phyloP scores from a whole-genome alignment of 208 protist species.

The Acanthamoeba triangularis region DNA sequence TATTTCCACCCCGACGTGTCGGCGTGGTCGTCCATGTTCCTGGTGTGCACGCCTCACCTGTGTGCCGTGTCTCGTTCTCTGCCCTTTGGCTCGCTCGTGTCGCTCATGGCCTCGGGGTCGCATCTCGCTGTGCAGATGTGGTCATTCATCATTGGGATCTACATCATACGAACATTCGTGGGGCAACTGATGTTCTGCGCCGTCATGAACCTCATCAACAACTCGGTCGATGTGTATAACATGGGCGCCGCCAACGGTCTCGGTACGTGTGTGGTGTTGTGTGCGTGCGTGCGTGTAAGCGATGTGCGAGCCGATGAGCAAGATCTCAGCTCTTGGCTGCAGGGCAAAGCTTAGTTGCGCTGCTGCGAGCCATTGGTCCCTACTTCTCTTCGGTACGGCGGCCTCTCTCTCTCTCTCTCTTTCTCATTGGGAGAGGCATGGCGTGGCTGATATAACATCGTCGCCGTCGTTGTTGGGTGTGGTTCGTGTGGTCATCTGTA shows the following conservation, averaged over 20 bases:
- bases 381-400: conserved; percentile 27
- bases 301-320: too few relatives aligned
- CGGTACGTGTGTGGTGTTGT: not conserved
- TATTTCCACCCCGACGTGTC: conserved; percentile 9
- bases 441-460: not conserved
- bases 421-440: too few relatives aligned
- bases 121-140: not conserved
- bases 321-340: not conserved
- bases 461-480: not conserved
- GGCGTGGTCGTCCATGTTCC: not conserved
- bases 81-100: not conserved
- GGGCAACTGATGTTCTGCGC: conserved; percentile 21
- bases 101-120: not conserved
- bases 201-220: conserved; percentile 53
- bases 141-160: not conserved
- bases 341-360: conserved; percentile 44
- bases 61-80: not conserved
- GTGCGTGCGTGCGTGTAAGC: not conserved
- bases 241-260: conserved; percentile 36
- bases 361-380: conserved; percentile 14
- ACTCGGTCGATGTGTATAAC: conserved; percentile 18
- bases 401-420: too few relatives aligned
- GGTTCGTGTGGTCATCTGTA: not conserved
- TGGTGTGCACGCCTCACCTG: not conserved
- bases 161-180: conserved; percentile 8